Evolutionary conservation across 371 early-diverging fungal species (phyloP).

Genomic region (Saksenaea oblongispora): DNA sequence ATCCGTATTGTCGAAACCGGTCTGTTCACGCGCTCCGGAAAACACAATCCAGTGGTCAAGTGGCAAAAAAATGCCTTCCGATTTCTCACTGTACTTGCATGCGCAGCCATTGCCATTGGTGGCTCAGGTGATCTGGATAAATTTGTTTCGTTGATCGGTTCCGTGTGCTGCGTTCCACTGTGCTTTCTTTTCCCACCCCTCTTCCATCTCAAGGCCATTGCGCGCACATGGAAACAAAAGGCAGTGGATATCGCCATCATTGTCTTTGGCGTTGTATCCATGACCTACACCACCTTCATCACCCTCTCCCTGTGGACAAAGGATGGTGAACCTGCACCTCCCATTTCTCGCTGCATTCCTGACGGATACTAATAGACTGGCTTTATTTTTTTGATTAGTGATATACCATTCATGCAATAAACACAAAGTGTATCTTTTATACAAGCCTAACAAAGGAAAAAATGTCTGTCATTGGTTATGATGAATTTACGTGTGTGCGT

Average conservation of each 20-base stretch:
- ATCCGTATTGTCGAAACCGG: conserved; percentile 82
- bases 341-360: conserved; percentile 40
- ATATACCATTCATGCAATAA: neutral
- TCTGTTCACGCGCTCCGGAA: conserved; percentile 65
- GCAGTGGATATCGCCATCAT: conserved; percentile 59
- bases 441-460: no score
- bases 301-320: conserved; percentile 72
- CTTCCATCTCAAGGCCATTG: conserved; percentile 74
- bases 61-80: conserved; percentile 88
- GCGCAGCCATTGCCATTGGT: conserved; percentile 71
- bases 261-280: conserved; percentile 71
- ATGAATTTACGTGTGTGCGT: no score
- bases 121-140: conserved; percentile 79
- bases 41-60: conserved; percentile 68
- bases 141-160: conserved; percentile 84
- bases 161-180: conserved; percentile 62
- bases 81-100: conserved; percentile 52
- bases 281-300: conserved; percentile 77
- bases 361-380: conserved; percentile 18
- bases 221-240: conserved; percentile 39
- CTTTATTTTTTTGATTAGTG: neutral
- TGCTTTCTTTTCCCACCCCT: conserved; percentile 83
- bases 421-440: no score
- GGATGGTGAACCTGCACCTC: conserved; percentile 32
- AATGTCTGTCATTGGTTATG: no score